Percentiles rank a stretch among this genome's conserved stretches.
phyloP scores from a whole-genome alignment of 495 filamentous ascomycete species.

The Neurospora sp. region DNA sequence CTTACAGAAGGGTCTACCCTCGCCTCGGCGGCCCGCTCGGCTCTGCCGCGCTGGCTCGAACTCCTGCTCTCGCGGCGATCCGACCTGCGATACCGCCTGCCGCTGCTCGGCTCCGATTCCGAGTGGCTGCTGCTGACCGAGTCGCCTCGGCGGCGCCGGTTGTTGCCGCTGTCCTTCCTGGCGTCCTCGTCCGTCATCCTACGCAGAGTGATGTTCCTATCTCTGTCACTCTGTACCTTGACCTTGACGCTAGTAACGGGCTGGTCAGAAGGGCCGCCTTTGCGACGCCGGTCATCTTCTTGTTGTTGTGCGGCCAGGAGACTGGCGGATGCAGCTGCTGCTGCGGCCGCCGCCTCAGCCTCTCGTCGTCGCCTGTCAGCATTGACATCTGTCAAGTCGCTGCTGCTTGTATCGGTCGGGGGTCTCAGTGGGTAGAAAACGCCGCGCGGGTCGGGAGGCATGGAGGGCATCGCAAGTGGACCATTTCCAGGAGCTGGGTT shows the following conservation, averaged over 20 bases:
- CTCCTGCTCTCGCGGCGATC: slow-evolving; percentile 22
- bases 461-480: slow-evolving; percentile 36
- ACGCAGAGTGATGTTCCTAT: slow-evolving; percentile 70
- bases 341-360: slow-evolving; percentile 39
- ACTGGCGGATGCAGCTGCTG: slow-evolving; percentile 37
- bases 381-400: slow-evolving; percentile 26
- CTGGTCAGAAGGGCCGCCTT: slow-evolving; percentile 39
- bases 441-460: slow-evolving; percentile 46
- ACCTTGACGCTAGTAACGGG: slow-evolving; percentile 59
- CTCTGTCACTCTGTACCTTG: slow-evolving; percentile 63
- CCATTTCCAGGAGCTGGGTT: slow-evolving; percentile 6
- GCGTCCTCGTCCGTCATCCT: slow-evolving; percentile 76
- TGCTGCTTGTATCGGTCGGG: slow-evolving; percentile 38
- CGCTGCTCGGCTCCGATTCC: slow-evolving; percentile 31
- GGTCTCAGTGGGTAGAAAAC: slow-evolving; percentile 48
- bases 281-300: slow-evolving; percentile 26
- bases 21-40: slow-evolving; percentile 31
- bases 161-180: slow-evolving; percentile 11
- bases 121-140: slow-evolving; percentile 40
- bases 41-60: slow-evolving; percentile 25
- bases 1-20: slow-evolving; percentile 16
- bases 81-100: slow-evolving; percentile 29
- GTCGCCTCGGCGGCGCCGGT: slow-evolving; percentile 28
- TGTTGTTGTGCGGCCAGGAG: slow-evolving; percentile 23
- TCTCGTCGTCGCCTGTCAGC: slow-evolving; percentile 31